Conservation (phyloP, 2,329 filamentous ascomycete genomes). For the Colletotrichum sojae region DNA sequence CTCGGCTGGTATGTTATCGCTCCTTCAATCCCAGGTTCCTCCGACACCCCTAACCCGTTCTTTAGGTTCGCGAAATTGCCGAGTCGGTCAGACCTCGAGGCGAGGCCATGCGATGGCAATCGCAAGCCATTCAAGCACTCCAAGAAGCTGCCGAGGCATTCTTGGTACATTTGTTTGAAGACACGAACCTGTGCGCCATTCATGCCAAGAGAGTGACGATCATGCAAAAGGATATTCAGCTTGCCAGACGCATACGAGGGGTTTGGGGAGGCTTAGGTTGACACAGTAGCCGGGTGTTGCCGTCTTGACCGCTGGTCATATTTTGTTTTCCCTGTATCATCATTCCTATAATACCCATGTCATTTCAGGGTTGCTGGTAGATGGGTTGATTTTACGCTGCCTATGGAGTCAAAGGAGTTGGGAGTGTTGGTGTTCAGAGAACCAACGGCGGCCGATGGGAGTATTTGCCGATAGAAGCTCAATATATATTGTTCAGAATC, state of each 20-base stretch:
- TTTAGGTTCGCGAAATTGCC: conserved; percentile 79
- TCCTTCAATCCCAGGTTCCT: not conserved
- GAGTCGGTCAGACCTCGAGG: conserved; percentile 73
- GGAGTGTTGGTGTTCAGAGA: not conserved
- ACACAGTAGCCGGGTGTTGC: conserved; percentile 32
- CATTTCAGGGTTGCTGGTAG: not conserved
- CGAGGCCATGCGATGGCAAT: conserved; percentile 91
- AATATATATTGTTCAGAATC: too few relatives aligned
- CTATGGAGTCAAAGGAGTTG: conserved; percentile 19
- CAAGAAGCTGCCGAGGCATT: conserved; percentile 98
- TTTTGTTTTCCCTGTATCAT: conserved; percentile 6
- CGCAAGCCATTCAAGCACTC: conserved; percentile 91
- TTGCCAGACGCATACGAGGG: conserved; percentile 85
- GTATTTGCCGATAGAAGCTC: too few relatives aligned
- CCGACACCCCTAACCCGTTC: conserved; percentile 33
- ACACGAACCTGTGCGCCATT: conserved; percentile 95
- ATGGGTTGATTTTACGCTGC: not conserved
- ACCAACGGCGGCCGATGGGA: too few relatives aligned
- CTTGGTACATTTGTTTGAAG: conserved; percentile 95
- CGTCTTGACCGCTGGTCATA: too few relatives aligned
- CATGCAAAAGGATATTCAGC: conserved; percentile 98
- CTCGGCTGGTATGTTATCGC: conserved; percentile 72
- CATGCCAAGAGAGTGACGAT: conserved; percentile 98
- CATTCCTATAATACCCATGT: conserved; percentile 21
- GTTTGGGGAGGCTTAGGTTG: conserved; percentile 80